Evolutionary conservation across 108 stramenopile genomes (phyloP), one percentile per base, ranked within the genome.

Genomic region (Epithemia pelagica): DNA sequence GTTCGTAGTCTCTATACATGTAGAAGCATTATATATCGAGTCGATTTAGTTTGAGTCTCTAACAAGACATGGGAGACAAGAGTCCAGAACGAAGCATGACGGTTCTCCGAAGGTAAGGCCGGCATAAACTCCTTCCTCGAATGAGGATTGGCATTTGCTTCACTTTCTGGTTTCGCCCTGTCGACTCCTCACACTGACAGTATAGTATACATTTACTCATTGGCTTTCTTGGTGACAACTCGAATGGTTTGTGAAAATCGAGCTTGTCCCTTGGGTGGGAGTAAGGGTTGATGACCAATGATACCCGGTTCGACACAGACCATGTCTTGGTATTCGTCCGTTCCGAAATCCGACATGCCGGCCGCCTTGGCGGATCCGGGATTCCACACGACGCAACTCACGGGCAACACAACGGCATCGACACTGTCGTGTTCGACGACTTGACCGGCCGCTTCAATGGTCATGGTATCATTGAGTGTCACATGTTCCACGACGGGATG

Each of bases 291-390:
- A 28, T 62, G 32, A 10, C 54, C 69, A 37, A 90, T 60, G 28
- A 93, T 65, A 27, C 88, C 88, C 28, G 91, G 91, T 62, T 93
- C 89, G 18, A 89, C 85, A 66, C 91, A 93, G 56, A 93, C 85
- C 87, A 93, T 90, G 19, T 90, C 88, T 27, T 71, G 51, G 62
- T 90, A 85, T 74, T 83, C 75, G 59, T 90, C 89, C 28, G 83
- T 74, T 18, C 81, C 83, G 70, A 93, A 90, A 61, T 93, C 91
- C 20, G 57, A 56, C 89, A 93, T 88, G 1, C 75, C 79, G 29
- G 64, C 71, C 0, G 88, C 87, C 29, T 90, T 93, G 28, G 76
- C 73, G 31, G 74, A 69, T 54, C 80, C 74, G 29, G 89, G 91
- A 76, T 85, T 85, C 84, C 84, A 85, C 23, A 85, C 84, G 23